Base-by-base conservation (phyloP, 2,329 filamentous ascomycete species). In the Thelonectria olida region DNA sequence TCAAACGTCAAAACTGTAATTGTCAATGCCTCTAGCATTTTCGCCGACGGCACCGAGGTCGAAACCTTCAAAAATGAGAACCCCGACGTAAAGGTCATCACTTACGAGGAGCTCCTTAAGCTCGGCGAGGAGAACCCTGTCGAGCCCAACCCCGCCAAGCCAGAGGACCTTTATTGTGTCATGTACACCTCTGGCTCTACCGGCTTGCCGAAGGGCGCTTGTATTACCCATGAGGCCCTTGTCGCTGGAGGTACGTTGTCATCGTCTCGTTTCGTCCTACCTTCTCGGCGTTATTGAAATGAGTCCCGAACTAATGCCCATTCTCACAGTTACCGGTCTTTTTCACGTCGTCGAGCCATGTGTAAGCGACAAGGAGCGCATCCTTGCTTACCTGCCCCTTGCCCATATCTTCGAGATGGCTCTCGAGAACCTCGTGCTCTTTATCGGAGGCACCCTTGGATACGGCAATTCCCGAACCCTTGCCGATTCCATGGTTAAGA, bases 341-440 rank as follows among this genome's bases (percentile, higher is more conserved):
- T 87, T 90, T 73, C 85, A 86, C 41, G 89, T 92, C 63, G 89
- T 98, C 48, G 92, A 91, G 20, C 88, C 90, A 60, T 90, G 90
- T 72, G 87, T 98, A 50, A 90, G 89, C 62, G 88, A 90, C 59
- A 88, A 85, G 45, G 96, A 99, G 70, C 86, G 86, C 45, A 84
- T 98, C 42, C 85, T 99, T 45, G 93, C 94, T 20, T 99, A 98
- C 78, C 87, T 99, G 13, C 96, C 96, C 2, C 89, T 97, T 54
- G 94, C 96, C 2, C 96, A 99, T 75, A 98, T 98, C 72, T 89
- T 99, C 72, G 96, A 99, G 78, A 96, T 97, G 78, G 91, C 95
- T 61, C 92, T 99, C 67, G 96, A 99, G 80, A 97, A 97, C 76
- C 83, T 95, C 7, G 92, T 91, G 60, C 79, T 99, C 63, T 96